A percentile compares a stretch with the other conserved stretches of the same genome.
Conservation (phyloP, 2,329 filamentous ascomycete genomes). For the Pochonia chlamydosporia region DNA sequence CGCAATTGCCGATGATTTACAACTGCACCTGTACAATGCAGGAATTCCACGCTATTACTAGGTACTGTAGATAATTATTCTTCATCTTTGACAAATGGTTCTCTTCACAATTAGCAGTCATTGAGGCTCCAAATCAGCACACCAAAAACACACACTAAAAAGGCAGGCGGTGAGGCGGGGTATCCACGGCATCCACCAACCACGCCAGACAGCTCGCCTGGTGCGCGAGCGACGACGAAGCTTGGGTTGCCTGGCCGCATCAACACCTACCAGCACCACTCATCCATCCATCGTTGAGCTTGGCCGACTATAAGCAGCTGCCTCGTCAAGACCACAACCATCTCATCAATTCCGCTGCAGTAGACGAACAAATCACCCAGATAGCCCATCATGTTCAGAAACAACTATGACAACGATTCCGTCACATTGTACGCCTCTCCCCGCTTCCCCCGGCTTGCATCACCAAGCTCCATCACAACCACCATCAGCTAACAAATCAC, state of each 20-base stretch:
- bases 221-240: conserved; percentile 15
- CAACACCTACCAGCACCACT: conserved; percentile 1
- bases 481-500: conserved; percentile 20
- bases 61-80: too few species aligned
- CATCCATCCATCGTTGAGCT: conserved; percentile 13
- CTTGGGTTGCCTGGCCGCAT: conserved; percentile 14
- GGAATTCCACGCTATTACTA: too few species aligned
- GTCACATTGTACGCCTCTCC: conserved; percentile 81
- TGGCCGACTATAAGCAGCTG: conserved; percentile 6
- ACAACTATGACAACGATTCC: conserved; percentile 99
- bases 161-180: conserved; percentile 15
- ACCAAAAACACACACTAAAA: background rate
- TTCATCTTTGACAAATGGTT: too few species aligned
- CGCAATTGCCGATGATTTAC: too few species aligned
- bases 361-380: conserved; percentile 5
- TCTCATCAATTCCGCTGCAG: conserved; percentile 6
- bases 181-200: conserved; percentile 7
- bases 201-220: conserved; percentile 6
- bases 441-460: background rate
- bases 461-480: background rate
- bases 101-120: too few species aligned
- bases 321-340: conserved; percentile 5
- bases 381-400: conserved; percentile 79
- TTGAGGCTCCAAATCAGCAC: too few species aligned
- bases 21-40: too few species aligned